These are phyloP conservation scores for Ramaria sp. DNA, from an alignment of 768 basidiomycete species.

Conservation along the genomic window DNA sequence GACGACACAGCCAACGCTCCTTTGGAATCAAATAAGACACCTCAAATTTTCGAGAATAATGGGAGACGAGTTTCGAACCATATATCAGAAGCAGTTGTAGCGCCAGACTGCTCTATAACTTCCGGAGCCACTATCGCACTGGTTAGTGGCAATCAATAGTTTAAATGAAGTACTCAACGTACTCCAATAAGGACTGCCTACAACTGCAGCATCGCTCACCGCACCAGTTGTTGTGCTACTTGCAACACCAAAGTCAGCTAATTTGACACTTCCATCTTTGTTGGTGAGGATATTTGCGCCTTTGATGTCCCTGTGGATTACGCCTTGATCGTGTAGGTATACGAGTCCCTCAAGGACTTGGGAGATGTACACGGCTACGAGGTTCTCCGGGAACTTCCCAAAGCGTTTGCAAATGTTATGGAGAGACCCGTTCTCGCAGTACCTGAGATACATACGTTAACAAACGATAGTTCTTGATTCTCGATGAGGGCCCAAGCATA, in stretches of 20 bases:
- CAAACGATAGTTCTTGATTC: not conserved
- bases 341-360: conserved; percentile 93
- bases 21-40: conserved; percentile 14
- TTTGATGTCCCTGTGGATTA: conserved; percentile 98
- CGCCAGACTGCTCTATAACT: conserved; percentile 96
- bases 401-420: conserved; percentile 94
- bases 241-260: conserved; percentile 98
- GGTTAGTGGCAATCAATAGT: not conserved
- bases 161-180: conserved; percentile 21
- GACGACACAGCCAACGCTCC: conserved; percentile 93
- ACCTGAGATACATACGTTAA: conserved; percentile 32
- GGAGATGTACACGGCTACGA: conserved; percentile 93
- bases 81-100: conserved; percentile 94
- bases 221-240: conserved; percentile 65
- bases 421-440: conserved; percentile 97
- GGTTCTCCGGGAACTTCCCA: conserved; percentile 95
- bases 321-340: conserved; percentile 98
- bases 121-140: conserved; percentile 80
- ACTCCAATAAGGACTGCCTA: conserved; percentile 99
- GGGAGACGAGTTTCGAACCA: conserved; percentile 43
- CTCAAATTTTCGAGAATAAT: not conserved
- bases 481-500: conserved; percentile 25
- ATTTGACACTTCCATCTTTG: conserved; percentile 95
- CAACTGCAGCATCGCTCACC: conserved; percentile 81
- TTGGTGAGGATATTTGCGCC: conserved; percentile 98